Evolutionary conservation across 345 rosid species (phyloP).

Genomic region (Heritiera littoralis): DNA sequence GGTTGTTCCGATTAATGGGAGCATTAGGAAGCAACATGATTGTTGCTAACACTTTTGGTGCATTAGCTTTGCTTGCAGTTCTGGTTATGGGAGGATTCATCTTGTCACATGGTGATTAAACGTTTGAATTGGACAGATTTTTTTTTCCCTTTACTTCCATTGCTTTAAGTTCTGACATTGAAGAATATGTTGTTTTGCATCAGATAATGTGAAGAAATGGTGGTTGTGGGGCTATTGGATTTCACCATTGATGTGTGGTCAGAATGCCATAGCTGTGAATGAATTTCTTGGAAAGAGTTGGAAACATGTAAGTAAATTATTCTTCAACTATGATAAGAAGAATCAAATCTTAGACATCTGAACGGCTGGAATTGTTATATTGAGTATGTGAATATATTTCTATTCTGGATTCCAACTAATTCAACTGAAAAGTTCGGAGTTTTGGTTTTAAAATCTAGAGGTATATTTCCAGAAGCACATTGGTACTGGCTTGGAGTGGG

Average conservation of each 20-base stretch:
- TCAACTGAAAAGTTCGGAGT: constrained; percentile 42
- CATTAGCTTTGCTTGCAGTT: constrained; percentile 38
- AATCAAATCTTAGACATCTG: background rate
- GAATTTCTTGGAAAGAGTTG: constrained; percentile 59
- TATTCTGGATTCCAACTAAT: background rate
- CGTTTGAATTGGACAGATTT: too few species aligned
- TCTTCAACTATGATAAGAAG: background rate
- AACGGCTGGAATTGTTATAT: background rate
- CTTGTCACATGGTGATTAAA: constrained; percentile 36
- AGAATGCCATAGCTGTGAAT: constrained; percentile 50
- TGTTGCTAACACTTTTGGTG: constrained; percentile 44
- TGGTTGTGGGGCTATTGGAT: constrained; percentile 73
- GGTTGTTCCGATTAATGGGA: constrained; percentile 49
- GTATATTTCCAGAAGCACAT: constrained; percentile 44
- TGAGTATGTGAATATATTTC: too few species aligned
- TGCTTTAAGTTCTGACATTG: constrained; percentile 16
- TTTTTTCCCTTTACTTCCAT: too few species aligned
- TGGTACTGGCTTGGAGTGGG: constrained; percentile 74
- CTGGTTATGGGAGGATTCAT: constrained; percentile 47
- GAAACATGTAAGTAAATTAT: constrained; percentile 37
- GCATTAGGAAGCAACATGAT: constrained; percentile 44
- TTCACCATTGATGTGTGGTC: constrained; percentile 69
- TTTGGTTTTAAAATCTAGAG: constrained; percentile 44
- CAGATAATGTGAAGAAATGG: constrained; percentile 63
- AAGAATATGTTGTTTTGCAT: constrained; percentile 4